These are phyloP conservation scores for Lepidium aucheri DNA, from an alignment of 345 rosid genomes.

Conservation along the genomic window DNA sequence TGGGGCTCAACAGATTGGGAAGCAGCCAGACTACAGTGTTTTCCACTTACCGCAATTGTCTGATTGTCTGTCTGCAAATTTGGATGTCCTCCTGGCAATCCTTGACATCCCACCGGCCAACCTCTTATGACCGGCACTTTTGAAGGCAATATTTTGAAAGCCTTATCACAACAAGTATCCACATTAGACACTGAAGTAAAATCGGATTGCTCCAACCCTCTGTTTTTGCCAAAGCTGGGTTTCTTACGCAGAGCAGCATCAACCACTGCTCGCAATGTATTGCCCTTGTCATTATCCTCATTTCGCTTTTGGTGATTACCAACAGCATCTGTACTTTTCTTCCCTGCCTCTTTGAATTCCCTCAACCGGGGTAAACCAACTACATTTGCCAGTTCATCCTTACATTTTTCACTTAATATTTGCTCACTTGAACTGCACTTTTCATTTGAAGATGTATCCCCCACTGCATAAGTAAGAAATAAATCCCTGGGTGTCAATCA, in stretches of 20 bases:
- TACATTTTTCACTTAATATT: conserved; percentile 38
- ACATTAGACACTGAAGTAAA: conserved; percentile 32
- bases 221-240: conserved; percentile 62
- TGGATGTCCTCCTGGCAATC: conserved; percentile 39
- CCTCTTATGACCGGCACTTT: no score
- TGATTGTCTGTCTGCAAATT: conserved; percentile 25
- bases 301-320: conserved; percentile 31
- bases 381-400: conserved; percentile 55
- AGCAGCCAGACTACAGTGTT: conserved; percentile 33
- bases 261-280: conserved; percentile 72
- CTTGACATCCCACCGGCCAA: no score
- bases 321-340: conserved; percentile 46
- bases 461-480: conserved; percentile 28
- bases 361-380: conserved; percentile 40
- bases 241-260: conserved; percentile 71
- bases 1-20: conserved; percentile 27
- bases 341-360: conserved; percentile 50
- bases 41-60: conserved; percentile 27
- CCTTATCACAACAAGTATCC: conserved; percentile 34
- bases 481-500: conserved; percentile 1
- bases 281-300: conserved; percentile 58
- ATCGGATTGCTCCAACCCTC: conserved; percentile 43
- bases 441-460: conserved; percentile 39
- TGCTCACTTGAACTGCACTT: conserved; percentile 39
- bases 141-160: conserved; percentile 36